phyloP scores from a whole-genome alignment of 1,284 basidiomycete species.

The Apiotrichum sp. region DNA sequence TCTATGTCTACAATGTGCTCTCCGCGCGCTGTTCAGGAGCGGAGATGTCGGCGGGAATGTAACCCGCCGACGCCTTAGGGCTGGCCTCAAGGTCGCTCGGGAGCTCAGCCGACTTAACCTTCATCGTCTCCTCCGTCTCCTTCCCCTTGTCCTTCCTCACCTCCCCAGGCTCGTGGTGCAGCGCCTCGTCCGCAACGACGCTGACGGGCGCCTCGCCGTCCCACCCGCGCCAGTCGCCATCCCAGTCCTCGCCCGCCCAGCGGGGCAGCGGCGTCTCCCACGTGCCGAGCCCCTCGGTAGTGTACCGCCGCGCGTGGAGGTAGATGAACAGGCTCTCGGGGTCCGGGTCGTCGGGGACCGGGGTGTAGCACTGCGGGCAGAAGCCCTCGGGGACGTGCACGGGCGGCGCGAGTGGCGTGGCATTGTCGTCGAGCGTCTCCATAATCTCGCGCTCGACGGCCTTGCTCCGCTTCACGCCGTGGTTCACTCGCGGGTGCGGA shows the following conservation, averaged over 20 bases:
- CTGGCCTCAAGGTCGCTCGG: too few relatives aligned
- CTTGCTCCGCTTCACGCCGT: constrained; percentile 6
- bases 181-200: neutral
- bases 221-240: constrained; percentile 48
- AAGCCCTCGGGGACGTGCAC: constrained; percentile 45
- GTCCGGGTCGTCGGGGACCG: constrained; percentile 80
- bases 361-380: constrained; percentile 81
- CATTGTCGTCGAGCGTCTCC: constrained; percentile 11
- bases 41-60: too few relatives aligned
- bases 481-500: constrained; percentile 18
- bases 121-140: neutral
- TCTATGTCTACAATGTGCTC: too few relatives aligned
- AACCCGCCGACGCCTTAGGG: too few relatives aligned
- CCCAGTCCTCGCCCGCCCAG: constrained; percentile 47
- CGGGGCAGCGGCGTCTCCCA: constrained; percentile 46
- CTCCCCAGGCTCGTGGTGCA: neutral
- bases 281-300: constrained; percentile 46
- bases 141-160: neutral
- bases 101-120: too few relatives aligned
- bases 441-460: constrained; percentile 21
- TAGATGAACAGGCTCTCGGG: constrained; percentile 89
- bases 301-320: constrained; percentile 80
- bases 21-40: too few relatives aligned
- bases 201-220: constrained; percentile 22
- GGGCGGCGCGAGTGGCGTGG: constrained; percentile 44